phyloP scores from a whole-genome alignment of 495 filamentous ascomycete genomes.

The Emericellopsis terricola region DNA sequence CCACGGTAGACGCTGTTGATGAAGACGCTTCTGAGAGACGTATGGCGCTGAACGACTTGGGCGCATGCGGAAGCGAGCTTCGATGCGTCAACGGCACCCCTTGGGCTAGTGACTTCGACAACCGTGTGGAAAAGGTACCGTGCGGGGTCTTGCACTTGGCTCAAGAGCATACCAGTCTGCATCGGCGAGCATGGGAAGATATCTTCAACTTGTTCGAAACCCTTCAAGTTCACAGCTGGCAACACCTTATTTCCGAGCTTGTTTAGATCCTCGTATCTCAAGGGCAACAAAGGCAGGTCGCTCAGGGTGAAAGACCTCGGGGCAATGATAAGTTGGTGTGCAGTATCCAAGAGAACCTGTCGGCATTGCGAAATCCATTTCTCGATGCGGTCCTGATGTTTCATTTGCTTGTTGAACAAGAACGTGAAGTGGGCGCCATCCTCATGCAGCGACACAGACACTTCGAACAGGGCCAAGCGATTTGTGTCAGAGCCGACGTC shows the following conservation, averaged over 20 bases:
- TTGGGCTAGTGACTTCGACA: conserved; percentile 17
- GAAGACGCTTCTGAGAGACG: conserved; percentile 25
- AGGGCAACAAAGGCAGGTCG: conserved; percentile 42
- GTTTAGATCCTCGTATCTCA: conserved; percentile 38
- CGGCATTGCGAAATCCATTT: no score
- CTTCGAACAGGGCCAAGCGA: conserved; percentile 49
- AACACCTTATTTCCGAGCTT: conserved; percentile 31
- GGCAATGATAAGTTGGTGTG: conserved; percentile 30
- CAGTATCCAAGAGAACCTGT: conserved; percentile 37
- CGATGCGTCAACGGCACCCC: conserved; percentile 18
- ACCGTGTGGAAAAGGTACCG: conserved; percentile 47
- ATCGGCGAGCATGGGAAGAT: conserved; percentile 48
- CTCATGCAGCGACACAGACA: conserved; percentile 38
- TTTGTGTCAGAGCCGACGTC: conserved; percentile 36
- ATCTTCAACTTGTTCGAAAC: conserved; percentile 25
- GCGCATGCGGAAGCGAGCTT: conserved; percentile 28
- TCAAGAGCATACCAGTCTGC: conserved; percentile 50
- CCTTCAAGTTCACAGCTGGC: conserved; percentile 27
- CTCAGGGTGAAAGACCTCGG: conserved; percentile 35
- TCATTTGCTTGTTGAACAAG: conserved; percentile 41
- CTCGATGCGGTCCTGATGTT: conserved; percentile 35
- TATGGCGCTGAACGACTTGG: conserved; percentile 17
- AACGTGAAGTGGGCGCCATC: conserved; percentile 37
- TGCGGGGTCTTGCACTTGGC: conserved; percentile 35
- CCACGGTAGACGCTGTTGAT: conserved; percentile 21